phyloP scores from a whole-genome alignment of 73 alveolate species.

The Loxodes magnus region DNA sequence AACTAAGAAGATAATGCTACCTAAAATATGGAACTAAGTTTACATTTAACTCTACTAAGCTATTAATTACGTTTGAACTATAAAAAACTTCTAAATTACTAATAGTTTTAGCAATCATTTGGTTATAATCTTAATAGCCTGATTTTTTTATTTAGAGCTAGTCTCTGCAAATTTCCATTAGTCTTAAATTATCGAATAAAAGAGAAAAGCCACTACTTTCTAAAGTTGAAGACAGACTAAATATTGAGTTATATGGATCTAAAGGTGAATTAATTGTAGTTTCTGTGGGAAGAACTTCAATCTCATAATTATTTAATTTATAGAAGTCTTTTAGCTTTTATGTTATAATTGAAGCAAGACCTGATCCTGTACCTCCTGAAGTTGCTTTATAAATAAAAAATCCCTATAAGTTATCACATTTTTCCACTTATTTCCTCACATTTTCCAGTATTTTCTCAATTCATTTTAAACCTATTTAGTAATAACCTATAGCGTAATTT shows the following conservation, averaged over 20 bases:
- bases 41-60: too few species aligned
- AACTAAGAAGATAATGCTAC: too few species aligned
- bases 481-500: background rate
- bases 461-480: background rate
- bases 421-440: slow-evolving; percentile 24
- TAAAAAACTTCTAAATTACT: too few species aligned
- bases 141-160: too few species aligned
- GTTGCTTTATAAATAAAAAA: slow-evolving; percentile 36
- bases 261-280: background rate
- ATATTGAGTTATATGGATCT: slow-evolving; percentile 31
- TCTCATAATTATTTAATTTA: slow-evolving; percentile 7
- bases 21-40: too few species aligned
- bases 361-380: slow-evolving; percentile 69
- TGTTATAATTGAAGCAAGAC: slow-evolving; percentile 7
- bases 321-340: slow-evolving; percentile 1
- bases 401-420: slow-evolving; percentile 43
- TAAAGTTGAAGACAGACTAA: slow-evolving; percentile 1
- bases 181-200: slow-evolving; percentile 44
- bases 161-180: too few species aligned
- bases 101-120: too few species aligned
- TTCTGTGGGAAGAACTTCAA: slow-evolving; percentile 15
- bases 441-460: background rate
- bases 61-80: too few species aligned
- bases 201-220: slow-evolving; percentile 12
- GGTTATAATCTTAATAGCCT: too few species aligned